Percentiles rank a stretch among this genome's conserved stretches.
These are phyloP conservation scores for Lentinula edodes DNA, from an alignment of 768 basidiomycete species.

Conservation along the genomic window DNA sequence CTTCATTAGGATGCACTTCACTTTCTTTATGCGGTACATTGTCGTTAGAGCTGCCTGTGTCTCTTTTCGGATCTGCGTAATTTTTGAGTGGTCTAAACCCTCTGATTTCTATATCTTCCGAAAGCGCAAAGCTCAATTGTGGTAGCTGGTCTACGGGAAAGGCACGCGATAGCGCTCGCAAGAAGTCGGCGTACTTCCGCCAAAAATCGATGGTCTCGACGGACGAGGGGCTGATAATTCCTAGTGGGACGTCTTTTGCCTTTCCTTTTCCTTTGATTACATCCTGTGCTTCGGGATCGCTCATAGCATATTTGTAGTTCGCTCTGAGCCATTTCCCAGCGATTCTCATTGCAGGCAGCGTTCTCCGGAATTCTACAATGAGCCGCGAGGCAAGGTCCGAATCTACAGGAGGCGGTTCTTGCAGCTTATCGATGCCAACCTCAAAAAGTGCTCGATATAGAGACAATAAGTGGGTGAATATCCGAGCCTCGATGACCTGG, in stretches of 20 bases:
- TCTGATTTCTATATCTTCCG: conserved; percentile 86
- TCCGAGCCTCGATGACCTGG: conserved; percentile 51
- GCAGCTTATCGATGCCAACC: conserved; percentile 59
- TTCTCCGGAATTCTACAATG: conserved; percentile 79
- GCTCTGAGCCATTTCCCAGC: conserved; percentile 84
- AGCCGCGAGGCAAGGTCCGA: conserved; percentile 72
- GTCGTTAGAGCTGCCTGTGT: conserved; percentile 16
- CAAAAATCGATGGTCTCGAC: conserved; percentile 55
- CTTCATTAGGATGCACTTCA: conserved; percentile 82
- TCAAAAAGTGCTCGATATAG: conserved; percentile 60
- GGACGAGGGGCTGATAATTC: conserved; percentile 28
- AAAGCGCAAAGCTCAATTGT: conserved; percentile 53
- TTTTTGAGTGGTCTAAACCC: conserved; percentile 83
- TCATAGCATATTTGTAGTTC: conserved; percentile 63
- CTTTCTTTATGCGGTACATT: conserved; percentile 12
- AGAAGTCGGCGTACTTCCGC: conserved; percentile 63
- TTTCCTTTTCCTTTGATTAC: conserved; percentile 18
- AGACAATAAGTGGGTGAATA: conserved; percentile 63
- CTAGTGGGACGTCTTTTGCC: conserved; percentile 22
- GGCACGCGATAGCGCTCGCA: conserved; percentile 47
- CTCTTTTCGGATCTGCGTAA: conserved; percentile 31
- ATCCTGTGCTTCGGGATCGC: conserved; percentile 34
- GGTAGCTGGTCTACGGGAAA: conserved; percentile 71
- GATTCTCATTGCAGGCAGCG: conserved; percentile 82
- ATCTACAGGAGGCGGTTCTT: conserved; percentile 50